Evolutionary conservation across 306 rosid genomes (phyloP).

Genomic region (Lotus japonicus): DNA sequence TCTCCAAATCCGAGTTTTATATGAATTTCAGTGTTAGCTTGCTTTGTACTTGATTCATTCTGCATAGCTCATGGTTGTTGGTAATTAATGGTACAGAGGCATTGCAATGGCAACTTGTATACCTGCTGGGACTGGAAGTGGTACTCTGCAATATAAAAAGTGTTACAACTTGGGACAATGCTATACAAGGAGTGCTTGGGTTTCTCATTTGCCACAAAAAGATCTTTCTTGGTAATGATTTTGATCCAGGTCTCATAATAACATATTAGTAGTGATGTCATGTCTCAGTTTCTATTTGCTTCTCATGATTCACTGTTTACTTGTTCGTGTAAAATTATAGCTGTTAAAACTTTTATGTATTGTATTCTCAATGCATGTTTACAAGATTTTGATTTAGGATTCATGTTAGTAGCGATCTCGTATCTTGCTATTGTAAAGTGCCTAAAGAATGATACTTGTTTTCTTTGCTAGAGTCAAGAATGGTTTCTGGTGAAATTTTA

Average conservation of each 20-base stretch:
- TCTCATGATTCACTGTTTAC: background rate
- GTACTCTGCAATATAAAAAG: slow-evolving; percentile 35
- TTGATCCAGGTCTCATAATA: slow-evolving; percentile 9
- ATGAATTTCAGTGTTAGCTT: too few species aligned
- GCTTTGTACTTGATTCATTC: too few species aligned
- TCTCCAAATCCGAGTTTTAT: too few species aligned
- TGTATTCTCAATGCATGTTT: slow-evolving; percentile 37
- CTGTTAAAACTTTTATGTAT: slow-evolving; percentile 17
- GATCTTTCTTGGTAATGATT: slow-evolving; percentile 52
- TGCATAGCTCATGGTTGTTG: too few species aligned
- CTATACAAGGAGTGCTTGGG: slow-evolving; percentile 36
- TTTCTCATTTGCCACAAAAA: slow-evolving; percentile 40
- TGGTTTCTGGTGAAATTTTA: background rate
- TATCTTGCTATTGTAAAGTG: too few species aligned
- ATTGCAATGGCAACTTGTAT: slow-evolving; percentile 61
- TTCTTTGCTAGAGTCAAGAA: background rate
- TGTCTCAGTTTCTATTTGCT: slow-evolving; percentile 10
- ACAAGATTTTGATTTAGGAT: slow-evolving; percentile 15
- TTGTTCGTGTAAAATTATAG: background rate
- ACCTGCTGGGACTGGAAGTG: slow-evolving; percentile 53
- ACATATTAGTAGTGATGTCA: background rate
- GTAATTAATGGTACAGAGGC: too few species aligned
- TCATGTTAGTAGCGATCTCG: background rate
- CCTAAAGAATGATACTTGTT: background rate
- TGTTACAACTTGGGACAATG: slow-evolving; percentile 24